phyloP scores from a whole-genome alignment of 371 early-diverging fungal genomes.

The Actinomortierella wolfii region DNA sequence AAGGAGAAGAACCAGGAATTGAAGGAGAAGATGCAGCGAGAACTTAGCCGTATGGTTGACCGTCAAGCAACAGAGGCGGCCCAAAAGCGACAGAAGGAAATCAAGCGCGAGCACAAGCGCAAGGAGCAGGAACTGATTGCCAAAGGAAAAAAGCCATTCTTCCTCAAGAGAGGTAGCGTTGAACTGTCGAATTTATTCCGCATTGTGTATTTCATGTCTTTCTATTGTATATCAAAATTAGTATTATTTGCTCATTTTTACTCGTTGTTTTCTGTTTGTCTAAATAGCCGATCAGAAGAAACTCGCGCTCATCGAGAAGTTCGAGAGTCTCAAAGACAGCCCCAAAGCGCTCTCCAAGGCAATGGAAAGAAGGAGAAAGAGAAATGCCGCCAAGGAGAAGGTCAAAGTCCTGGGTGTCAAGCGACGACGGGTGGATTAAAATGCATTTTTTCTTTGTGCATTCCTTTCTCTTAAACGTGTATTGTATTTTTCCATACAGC shows the following conservation, averaged over 20 bases:
- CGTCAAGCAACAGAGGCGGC: conserved; percentile 48
- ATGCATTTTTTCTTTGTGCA: too few species aligned
- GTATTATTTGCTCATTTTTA: background rate
- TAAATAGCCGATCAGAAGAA: conserved; percentile 76
- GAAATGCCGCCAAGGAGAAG: conserved; percentile 82
- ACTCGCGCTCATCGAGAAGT: conserved; percentile 79
- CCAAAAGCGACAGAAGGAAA: conserved; percentile 65
- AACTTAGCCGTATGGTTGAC: conserved; percentile 63
- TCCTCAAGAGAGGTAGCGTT: conserved; percentile 78
- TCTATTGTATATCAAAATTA: too few species aligned
- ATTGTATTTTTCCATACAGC: too few species aligned
- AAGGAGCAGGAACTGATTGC: conserved; percentile 76
- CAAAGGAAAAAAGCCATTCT: conserved; percentile 89
- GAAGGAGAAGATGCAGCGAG: conserved; percentile 52
- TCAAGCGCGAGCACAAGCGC: conserved; percentile 79
- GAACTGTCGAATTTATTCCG: background rate
- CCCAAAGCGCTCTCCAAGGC: conserved; percentile 76
- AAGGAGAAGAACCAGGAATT: conserved; percentile 65
- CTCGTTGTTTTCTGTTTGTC: background rate
- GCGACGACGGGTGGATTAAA: conserved; percentile 20
- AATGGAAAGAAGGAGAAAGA: conserved; percentile 87
- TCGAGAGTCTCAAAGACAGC: conserved; percentile 61
- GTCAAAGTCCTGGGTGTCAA: conserved; percentile 23
- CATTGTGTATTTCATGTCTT: background rate
- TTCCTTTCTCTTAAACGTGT: too few species aligned